phyloP scores from a whole-genome alignment of 2,329 filamentous ascomycete genomes.

The Diaporthe velutina region DNA sequence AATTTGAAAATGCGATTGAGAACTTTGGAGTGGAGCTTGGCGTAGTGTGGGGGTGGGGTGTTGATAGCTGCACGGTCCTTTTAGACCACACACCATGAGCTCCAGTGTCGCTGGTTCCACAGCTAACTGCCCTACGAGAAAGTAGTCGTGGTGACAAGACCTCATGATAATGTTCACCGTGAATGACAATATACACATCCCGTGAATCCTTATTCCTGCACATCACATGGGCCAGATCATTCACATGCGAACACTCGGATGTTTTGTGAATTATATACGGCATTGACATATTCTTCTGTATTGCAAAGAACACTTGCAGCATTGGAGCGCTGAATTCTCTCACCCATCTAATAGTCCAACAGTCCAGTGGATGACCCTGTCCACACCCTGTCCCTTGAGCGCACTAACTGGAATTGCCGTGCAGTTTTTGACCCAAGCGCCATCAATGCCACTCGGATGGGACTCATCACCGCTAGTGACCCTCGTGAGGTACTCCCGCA shows the following conservation, averaged over 20 bases:
- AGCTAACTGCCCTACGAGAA: neutral
- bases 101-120: neutral
- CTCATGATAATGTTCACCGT: too few species aligned
- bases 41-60: constrained; percentile 11
- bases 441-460: constrained; percentile 79
- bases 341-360: constrained; percentile 72
- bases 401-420: constrained; percentile 88
- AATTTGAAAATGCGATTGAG: constrained; percentile 27
- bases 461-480: constrained; percentile 72
- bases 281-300: neutral
- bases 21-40: neutral
- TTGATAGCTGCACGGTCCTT: constrained; percentile 6
- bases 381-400: constrained; percentile 86
- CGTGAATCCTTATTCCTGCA: too few species aligned
- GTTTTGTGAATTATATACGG: neutral
- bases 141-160: neutral
- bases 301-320: neutral
- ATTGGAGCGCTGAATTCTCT: neutral
- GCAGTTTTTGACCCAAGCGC: constrained; percentile 71
- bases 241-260: neutral
- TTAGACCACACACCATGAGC: neutral
- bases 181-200: neutral
- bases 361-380: constrained; percentile 79
- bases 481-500: constrained; percentile 78
- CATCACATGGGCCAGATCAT: neutral